phyloP scores from a whole-genome alignment of 225 moss, liverwort and hornwort species.

The Thuidium tamariscinum region DNA sequence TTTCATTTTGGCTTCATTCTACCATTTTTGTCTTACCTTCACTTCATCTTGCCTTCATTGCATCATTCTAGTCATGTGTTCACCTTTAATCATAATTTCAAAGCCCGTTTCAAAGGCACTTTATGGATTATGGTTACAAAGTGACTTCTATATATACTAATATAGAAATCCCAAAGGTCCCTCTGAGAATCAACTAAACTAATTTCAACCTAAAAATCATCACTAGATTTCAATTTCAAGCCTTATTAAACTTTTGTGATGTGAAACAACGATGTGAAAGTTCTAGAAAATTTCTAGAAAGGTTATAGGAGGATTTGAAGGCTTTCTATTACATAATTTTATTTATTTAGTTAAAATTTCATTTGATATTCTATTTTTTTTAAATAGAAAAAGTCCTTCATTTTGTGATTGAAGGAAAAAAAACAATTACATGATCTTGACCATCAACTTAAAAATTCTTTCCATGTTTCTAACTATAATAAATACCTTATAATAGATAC shows the following conservation, averaged over 20 bases:
- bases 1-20: too few species aligned
- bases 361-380: not conserved
- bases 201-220: rapidly evolving
- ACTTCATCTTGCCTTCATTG: too few species aligned
- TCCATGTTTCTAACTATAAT: rapidly evolving
- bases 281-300: not conserved
- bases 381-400: not conserved
- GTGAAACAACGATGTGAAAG: not conserved
- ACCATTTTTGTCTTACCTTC: too few species aligned
- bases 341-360: not conserved
- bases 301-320: rapidly evolving
- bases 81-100: too few species aligned
- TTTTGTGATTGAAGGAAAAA: not conserved
- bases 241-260: not conserved
- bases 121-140: too few species aligned
- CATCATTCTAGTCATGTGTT: too few species aligned
- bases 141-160: too few species aligned
- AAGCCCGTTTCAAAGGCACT: too few species aligned
- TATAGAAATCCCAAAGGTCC: too few species aligned
- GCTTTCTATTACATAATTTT: not conserved
- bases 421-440: not conserved
- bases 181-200: too few species aligned
- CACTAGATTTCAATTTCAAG: not conserved
- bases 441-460: not conserved
- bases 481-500: not conserved